Percentiles rank a stretch among this genome's conserved stretches.
These are phyloP conservation scores for Calophaca sinica DNA, from an alignment of 306 rosid genomes.

Conservation along the genomic window DNA sequence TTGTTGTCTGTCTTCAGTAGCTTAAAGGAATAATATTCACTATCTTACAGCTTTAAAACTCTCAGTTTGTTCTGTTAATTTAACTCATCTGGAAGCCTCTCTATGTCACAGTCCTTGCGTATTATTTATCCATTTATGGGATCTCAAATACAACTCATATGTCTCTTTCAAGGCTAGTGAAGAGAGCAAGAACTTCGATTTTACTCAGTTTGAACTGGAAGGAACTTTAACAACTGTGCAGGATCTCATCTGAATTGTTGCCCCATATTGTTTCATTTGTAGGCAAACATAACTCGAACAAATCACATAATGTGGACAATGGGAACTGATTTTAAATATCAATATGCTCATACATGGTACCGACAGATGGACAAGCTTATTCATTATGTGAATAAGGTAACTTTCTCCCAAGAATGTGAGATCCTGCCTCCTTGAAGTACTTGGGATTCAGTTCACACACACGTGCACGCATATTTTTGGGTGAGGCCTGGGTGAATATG, in stretches of 20 bases:
- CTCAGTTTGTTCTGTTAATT: background rate
- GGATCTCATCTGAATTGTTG: conserved; percentile 36
- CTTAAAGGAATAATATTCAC: conserved; percentile 13
- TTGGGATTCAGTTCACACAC: conserved; percentile 15
- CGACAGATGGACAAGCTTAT: conserved; percentile 93
- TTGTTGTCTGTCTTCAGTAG: conserved; percentile 10
- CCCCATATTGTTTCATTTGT: conserved; percentile 47
- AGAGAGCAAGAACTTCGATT: conserved; percentile 30
- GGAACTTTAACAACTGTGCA: conserved; percentile 30
- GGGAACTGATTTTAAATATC: conserved; percentile 99
- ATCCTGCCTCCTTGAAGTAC: conserved; percentile 21
- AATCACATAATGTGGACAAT: conserved; percentile 98
- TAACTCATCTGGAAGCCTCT: conserved; percentile 26
- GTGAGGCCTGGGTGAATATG: background rate
- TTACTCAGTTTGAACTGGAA: background rate
- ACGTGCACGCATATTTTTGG: background rate
- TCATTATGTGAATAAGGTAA: conserved; percentile 93
- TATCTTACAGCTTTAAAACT: background rate
- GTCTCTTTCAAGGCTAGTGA: background rate
- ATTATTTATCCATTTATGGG: background rate
- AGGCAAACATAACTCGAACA: conserved; percentile 96
- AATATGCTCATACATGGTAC: conserved; percentile 92
- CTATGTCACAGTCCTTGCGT: conserved; percentile 18
- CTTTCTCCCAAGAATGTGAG: conserved; percentile 23
- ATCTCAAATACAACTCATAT: conserved; percentile 20